Conservation (phyloP, 805 yeast genomes). For the Hanseniaspora vineae region DNA sequence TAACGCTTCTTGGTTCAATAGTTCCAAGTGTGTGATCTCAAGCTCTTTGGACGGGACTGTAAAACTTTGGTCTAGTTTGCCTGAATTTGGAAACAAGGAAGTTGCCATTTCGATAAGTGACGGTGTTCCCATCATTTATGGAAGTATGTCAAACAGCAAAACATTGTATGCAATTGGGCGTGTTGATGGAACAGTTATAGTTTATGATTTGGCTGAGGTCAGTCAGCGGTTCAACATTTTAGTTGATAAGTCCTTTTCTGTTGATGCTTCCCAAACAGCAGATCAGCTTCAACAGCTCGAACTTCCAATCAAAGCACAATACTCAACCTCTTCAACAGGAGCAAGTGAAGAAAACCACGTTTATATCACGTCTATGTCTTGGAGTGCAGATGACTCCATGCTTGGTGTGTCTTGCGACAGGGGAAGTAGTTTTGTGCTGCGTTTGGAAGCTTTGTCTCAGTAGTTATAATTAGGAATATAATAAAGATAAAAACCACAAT, state of each 20-base stretch:
- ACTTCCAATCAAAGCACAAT: conserved; percentile 14
- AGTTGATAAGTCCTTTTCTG: neutral
- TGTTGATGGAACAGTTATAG: conserved; percentile 42
- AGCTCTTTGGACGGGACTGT: conserved; percentile 62
- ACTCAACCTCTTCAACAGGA: neutral
- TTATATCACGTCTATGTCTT: neutral
- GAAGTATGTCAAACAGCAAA: conserved; percentile 38
- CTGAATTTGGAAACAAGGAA: conserved; percentile 7
- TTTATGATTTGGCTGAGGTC: conserved; percentile 32
- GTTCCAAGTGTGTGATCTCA: conserved; percentile 30
- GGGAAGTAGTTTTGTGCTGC: neutral
- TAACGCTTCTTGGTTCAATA: conserved; percentile 40
- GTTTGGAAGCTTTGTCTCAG: neutral
- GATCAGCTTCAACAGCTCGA: conserved; percentile 16
- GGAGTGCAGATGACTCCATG: neutral
- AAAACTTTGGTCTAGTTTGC: conserved; percentile 48
- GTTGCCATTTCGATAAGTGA: conserved; percentile 25
- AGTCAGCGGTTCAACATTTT: conserved; percentile 1
- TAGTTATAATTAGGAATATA: too few relatives aligned
- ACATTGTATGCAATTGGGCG: conserved; percentile 50
- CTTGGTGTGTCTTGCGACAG: neutral
- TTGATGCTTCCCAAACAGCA: conserved; percentile 6
- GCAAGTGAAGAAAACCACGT: neutral
- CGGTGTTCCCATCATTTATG: conserved; percentile 43
- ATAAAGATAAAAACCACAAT: too few relatives aligned